Evolutionary conservation across 768 basidiomycete genomes (phyloP).

Genomic region (Mycena maculata): DNA sequence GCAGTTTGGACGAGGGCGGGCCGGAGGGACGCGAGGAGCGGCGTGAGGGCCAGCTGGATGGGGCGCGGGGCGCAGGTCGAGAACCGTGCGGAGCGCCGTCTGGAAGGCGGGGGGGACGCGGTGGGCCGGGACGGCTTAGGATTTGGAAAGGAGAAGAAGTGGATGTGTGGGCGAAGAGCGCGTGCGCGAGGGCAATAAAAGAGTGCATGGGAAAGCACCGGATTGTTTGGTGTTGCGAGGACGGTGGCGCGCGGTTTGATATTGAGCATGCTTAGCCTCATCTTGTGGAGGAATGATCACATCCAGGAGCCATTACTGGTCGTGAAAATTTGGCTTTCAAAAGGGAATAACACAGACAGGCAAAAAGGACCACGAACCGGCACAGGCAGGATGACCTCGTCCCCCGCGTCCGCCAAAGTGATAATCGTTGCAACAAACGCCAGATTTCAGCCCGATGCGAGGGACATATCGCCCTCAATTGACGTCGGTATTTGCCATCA

Average conservation of each 20-base stretch:
- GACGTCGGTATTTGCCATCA: constrained; percentile 64
- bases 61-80: constrained; percentile 83
- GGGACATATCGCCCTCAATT: constrained; percentile 65
- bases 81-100: constrained; percentile 60
- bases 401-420: constrained; percentile 74
- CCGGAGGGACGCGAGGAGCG: constrained; percentile 65
- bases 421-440: constrained; percentile 73
- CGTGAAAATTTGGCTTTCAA: constrained; percentile 66
- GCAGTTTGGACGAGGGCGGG: constrained; percentile 64
- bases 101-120: constrained; percentile 72
- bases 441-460: constrained; percentile 80
- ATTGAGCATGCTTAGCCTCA: constrained; percentile 74
- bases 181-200: constrained; percentile 69
- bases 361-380: constrained; percentile 60
- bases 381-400: constrained; percentile 77
- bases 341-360: not conserved
- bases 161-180: constrained; percentile 73
- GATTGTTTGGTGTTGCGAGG: constrained; percentile 84
- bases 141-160: constrained; percentile 87
- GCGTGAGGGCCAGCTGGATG: constrained; percentile 73
- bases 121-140: constrained; percentile 85
- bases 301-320: constrained; percentile 56
- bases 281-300: constrained; percentile 51
- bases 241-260: constrained; percentile 77
- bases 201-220: constrained; percentile 70